Evolutionary conservation across 1,139 yeast genomes (phyloP).

Genomic region (Yamadazyma spencermartinsiae): DNA sequence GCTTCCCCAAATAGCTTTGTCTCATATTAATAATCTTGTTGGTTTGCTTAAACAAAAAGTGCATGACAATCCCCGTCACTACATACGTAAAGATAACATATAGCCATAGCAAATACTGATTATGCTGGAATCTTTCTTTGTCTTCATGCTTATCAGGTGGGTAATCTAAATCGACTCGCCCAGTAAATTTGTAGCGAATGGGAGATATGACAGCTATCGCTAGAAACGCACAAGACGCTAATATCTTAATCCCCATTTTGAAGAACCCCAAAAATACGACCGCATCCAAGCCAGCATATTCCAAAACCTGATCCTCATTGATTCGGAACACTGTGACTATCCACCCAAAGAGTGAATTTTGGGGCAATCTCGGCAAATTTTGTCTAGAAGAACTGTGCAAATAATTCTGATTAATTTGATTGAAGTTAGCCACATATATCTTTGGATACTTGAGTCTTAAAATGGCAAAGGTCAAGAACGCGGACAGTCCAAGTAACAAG

Average conservation of each 20-base stretch:
- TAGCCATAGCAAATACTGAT: slow-evolving; percentile 36
- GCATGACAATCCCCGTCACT: slow-evolving; percentile 37
- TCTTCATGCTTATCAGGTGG: slow-evolving; percentile 45
- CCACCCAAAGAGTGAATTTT: slow-evolving; percentile 72
- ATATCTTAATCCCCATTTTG: slow-evolving; percentile 68
- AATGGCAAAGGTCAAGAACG: slow-evolving; percentile 63
- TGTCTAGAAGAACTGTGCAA: slow-evolving; percentile 46
- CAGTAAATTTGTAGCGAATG: slow-evolving; percentile 67
- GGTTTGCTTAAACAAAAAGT: slow-evolving; percentile 38
- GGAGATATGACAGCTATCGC: slow-evolving; percentile 74
- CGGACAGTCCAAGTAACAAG: slow-evolving; percentile 58
- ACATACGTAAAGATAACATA: slow-evolving; percentile 45
- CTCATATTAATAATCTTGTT: slow-evolving; percentile 39
- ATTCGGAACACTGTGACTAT: slow-evolving; percentile 62
- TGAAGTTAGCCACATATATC: slow-evolving; percentile 63
- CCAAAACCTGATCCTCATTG: slow-evolving; percentile 74
- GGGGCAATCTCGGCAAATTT: slow-evolving; percentile 38
- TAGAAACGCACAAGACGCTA: slow-evolving; percentile 57
- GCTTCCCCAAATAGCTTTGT: slow-evolving; percentile 43
- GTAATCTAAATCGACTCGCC: slow-evolving; percentile 56
- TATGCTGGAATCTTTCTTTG: slow-evolving; percentile 11
- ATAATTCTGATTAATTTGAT: slow-evolving; percentile 41
- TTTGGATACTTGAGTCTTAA: slow-evolving; percentile 68
- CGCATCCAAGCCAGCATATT: slow-evolving; percentile 93
- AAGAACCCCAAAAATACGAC: slow-evolving; percentile 82